Conservation (phyloP, 1,284 basidiomycete species). For the Thecaphora frezii region DNA sequence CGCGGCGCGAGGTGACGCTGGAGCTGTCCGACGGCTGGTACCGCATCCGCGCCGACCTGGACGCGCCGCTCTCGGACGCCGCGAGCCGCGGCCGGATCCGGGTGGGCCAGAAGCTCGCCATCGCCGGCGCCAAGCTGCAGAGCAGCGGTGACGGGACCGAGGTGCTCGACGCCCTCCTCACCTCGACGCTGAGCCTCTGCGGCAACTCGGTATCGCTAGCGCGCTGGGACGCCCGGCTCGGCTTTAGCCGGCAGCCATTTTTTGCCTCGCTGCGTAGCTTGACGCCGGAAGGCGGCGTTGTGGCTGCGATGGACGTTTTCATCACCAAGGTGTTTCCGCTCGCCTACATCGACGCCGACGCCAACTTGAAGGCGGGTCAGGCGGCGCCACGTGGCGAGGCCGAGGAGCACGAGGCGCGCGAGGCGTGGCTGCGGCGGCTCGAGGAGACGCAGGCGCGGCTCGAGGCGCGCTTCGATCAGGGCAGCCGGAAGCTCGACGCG, state of each 20-base stretch:
- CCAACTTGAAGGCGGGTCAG: background rate
- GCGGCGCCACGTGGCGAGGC: conserved; percentile 64
- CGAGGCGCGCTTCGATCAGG: conserved; percentile 11
- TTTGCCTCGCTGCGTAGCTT: conserved; percentile 78
- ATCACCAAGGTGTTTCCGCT: conserved; percentile 67
- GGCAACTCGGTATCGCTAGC: conserved; percentile 85
- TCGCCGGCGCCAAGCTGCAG: conserved; percentile 70
- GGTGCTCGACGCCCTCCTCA: conserved; percentile 75
- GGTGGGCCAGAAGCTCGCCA: conserved; percentile 78
- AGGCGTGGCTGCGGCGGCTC: conserved; percentile 67
- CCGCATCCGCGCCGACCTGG: conserved; percentile 73
- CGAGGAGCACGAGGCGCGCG: conserved; percentile 65
- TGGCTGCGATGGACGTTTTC: conserved; percentile 75
- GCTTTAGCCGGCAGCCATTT: conserved; percentile 69
- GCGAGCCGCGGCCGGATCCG: conserved; percentile 69
- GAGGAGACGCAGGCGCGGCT: conserved; percentile 17
- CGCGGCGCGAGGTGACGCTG: conserved; percentile 56
- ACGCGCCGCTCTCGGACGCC: conserved; percentile 73
- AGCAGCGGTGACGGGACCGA: conserved; percentile 70
- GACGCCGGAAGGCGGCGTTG: conserved; percentile 76
- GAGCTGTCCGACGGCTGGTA: conserved; percentile 98
- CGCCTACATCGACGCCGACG: conserved; percentile 58
- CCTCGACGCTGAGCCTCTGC: conserved; percentile 69
- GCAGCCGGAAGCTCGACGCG: conserved; percentile 20
- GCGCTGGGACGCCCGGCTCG: conserved; percentile 83